Conservation (phyloP, 2,329 filamentous ascomycete genomes). For the Alternaria solani region DNA sequence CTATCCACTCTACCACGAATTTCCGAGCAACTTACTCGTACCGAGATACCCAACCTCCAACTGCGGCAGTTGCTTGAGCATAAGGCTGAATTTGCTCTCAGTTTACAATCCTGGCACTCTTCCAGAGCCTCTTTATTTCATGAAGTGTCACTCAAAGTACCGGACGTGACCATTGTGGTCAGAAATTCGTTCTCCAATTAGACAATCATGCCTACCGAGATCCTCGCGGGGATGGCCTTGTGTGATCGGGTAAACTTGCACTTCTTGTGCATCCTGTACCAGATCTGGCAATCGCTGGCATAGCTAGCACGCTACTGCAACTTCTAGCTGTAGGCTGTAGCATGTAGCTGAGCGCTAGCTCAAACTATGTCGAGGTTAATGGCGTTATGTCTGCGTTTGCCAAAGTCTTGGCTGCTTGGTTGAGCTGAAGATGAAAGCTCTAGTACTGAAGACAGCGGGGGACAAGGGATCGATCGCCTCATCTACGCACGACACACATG, state of each 20-base stretch:
- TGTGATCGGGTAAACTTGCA: conserved; percentile 27
- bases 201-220: conserved; percentile 6
- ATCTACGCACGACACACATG: background rate
- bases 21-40: conserved; percentile 14
- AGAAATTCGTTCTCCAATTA: conserved; percentile 31
- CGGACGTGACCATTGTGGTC: conserved; percentile 31
- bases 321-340: conserved; percentile 24
- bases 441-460: conserved; percentile 5
- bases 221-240: conserved; percentile 19
- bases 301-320: conserved; percentile 19
- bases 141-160: conserved; percentile 13
- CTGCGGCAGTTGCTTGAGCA: conserved; percentile 35
- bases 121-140: conserved; percentile 29
- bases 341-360: conserved; percentile 27
- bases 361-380: conserved; percentile 31
- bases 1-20: conserved; percentile 18
- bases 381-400: conserved; percentile 27
- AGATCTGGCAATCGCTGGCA: conserved; percentile 17
- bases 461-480: conserved; percentile 2
- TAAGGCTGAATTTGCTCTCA: conserved; percentile 33
- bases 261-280: conserved; percentile 33
- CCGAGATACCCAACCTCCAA: conserved; percentile 11
- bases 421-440: conserved; percentile 10
- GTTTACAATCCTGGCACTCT: conserved; percentile 37
- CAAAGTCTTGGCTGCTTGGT: conserved; percentile 23